Evolutionary conservation across 148 eudicot genomes (phyloP).

Genomic region (Arctostaphylos glauca): DNA sequence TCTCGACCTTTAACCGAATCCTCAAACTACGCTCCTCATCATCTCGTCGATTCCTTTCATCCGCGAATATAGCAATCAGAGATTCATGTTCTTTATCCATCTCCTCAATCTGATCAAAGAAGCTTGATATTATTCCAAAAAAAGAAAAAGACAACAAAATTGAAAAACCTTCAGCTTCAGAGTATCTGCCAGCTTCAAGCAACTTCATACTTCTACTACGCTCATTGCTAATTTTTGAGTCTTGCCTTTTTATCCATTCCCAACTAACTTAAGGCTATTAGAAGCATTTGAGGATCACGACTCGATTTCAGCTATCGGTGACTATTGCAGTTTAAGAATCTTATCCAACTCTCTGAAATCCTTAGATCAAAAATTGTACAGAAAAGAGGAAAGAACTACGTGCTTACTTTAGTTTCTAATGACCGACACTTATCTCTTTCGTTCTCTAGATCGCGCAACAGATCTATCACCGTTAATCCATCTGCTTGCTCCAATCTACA

Average conservation of each 20-base stretch:
- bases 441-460: conserved; percentile 37
- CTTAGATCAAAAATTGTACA: not conserved
- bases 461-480: conserved; percentile 29
- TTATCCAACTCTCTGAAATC: not conserved
- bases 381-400: not conserved
- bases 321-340: not conserved
- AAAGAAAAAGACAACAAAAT: not conserved
- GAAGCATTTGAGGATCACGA: not conserved
- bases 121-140: not conserved
- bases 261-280: not conserved
- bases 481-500: conserved; percentile 41
- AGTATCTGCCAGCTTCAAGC: not conserved
- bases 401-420: conserved; percentile 51
- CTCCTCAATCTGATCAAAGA: conserved; percentile 43
- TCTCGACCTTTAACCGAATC: conserved; percentile 48
- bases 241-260: not conserved
- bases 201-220: not conserved
- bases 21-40: conserved; percentile 60
- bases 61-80: conserved; percentile 51
- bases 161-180: too few relatives aligned
- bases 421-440: conserved; percentile 44
- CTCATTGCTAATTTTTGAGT: not conserved
- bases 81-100: conserved; percentile 70
- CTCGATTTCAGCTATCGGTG: not conserved
- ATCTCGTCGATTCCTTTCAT: conserved; percentile 71